Base-by-base conservation (phyloP, 352 stramenopile genomes). In the Globisporangium paroecandrum region DNA sequence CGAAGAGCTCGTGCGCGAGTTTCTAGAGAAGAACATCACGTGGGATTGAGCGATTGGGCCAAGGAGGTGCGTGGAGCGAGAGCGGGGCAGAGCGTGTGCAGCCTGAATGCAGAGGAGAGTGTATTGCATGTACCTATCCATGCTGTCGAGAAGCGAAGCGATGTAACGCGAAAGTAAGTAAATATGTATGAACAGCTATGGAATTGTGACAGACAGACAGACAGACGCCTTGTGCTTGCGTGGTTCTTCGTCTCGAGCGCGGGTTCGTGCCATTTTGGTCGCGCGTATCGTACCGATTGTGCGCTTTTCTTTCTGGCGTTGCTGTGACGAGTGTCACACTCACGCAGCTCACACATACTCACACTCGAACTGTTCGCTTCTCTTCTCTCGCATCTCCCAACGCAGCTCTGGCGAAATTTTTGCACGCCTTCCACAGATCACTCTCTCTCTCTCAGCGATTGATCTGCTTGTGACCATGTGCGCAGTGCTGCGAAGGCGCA, bases 1-100 rank as follows among this genome's bases (percentile, higher is more conserved):
- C 65, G 85, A 93, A 61, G 82, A 90, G 70, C 79, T 89, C 62
- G 86, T 85, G 49, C 80, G 82, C 46, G 85, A 91, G 64, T 93
- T 93, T 62, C 82, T 93, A 25, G 81, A 87, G 43, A 84, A 73
- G 54, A 80, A 77, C 53, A 77, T 89, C 62, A 82, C 75, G 62
- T 88, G 67, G 61, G 64, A 64, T 41, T 74, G 53, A 68, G 38
- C 13, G 38, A 46, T 46, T 46, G 12, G 20, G 12, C 36, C 34
- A 41, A 41, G 34, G 29, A 32, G 29, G 38, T 46, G 38, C 13
- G 13, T 46, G 12, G 13, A 46, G 38, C 3, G 12, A 7, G 22
- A 29, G 51, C 24, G 25, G 18, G 36, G 4, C 25, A 9, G 7
- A 38, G 24, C 8, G 8, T n/a, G 5, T 36, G 32, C 7, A 38